Evolutionary conservation across 192 early-diverging fungal genomes (phyloP), one percentile per base, ranked within the genome.

Genomic region (Entomortierella parvispora): DNA sequence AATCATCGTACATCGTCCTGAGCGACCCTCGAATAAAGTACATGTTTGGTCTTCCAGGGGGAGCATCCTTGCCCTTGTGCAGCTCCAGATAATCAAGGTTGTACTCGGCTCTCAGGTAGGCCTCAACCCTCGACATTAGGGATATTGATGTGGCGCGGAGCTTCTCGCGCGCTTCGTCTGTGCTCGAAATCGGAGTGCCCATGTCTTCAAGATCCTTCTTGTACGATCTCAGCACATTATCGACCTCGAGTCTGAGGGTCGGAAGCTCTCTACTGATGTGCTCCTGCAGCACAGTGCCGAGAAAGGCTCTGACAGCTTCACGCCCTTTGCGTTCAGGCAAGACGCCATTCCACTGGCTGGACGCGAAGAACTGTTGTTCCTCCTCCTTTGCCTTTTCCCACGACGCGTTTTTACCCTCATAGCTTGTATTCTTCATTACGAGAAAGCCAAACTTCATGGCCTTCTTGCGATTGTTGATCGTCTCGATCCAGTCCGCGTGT

Each of bases 191-290:
- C 4, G 62, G 62, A 2, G 50, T 29, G 15, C 62, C 62, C 51
- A 53, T 43, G 1, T 4, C 50, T 1, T 26, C 33, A 12, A 65
- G 62, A 1, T 65, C 62, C 14, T 3, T 44, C 48, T 32, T 58
- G 40, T 53, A 52, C 29, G 23, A 9, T 0, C 43, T 42, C 11
- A 68, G 23, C 28, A 40, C 26, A 28, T 23, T 40, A 25, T 37
- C 47, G 28, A 60, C 49, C 45, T 68, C 66, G 10, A 31, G 23
- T 40, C 52, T 68, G 23, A 68, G 33, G 17, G 25, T 18, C 12
- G 66, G 58, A 9, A 68, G 52, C 29, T 68, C 57, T 14, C 50
- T 50, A 25, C 44, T 59, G 57, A 68, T 51, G 50, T 68, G 66
- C 17, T 68, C 34, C 26, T 52, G 51, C 56, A 68, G 58, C n/a